Conservation (phyloP, 1,284 basidiomycete species). For the Puccinia polysora region DNA sequence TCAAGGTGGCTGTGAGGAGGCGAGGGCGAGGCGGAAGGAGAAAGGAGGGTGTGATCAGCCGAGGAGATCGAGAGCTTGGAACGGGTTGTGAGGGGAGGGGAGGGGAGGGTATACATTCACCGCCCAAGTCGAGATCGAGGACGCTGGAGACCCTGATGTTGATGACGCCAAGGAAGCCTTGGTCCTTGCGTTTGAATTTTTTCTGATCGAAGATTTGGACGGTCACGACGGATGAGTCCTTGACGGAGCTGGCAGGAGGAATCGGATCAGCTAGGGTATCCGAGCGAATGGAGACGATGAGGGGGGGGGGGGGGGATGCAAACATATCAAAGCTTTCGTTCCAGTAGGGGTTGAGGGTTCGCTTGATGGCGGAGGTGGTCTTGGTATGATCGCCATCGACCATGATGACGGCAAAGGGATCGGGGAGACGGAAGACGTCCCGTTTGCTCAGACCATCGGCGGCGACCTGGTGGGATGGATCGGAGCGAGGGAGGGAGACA, state of each 20-base stretch:
- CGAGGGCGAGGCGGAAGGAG: background rate
- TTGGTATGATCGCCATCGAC: constrained; percentile 91
- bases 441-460: constrained; percentile 82
- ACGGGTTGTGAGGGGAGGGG: background rate
- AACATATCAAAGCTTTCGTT: constrained; percentile 88
- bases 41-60: background rate
- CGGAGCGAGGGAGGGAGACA: background rate
- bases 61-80: background rate
- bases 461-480: constrained; percentile 59
- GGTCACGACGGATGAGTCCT: constrained; percentile 81
- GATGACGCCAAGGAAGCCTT: constrained; percentile 89
- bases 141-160: constrained; percentile 83
- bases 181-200: constrained; percentile 91
- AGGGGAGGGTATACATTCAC: constrained; percentile 60
- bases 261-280: background rate
- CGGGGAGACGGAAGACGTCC: constrained; percentile 83
- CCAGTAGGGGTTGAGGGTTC: constrained; percentile 87
- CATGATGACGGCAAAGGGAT: constrained; percentile 89
- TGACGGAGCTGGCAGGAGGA: constrained; percentile 65
- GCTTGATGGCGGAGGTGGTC: constrained; percentile 82
- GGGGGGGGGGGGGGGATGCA: constrained; percentile 60
- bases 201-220: constrained; percentile 96
- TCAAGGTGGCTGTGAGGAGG: constrained; percentile 63
- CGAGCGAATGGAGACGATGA: background rate
- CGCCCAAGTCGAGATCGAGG: constrained; percentile 80